Percentiles rank a stretch among this genome's conserved stretches.
Evolutionary conservation across 139 green algal genomes (phyloP).

Genomic region (Coelastrella sp.): DNA sequence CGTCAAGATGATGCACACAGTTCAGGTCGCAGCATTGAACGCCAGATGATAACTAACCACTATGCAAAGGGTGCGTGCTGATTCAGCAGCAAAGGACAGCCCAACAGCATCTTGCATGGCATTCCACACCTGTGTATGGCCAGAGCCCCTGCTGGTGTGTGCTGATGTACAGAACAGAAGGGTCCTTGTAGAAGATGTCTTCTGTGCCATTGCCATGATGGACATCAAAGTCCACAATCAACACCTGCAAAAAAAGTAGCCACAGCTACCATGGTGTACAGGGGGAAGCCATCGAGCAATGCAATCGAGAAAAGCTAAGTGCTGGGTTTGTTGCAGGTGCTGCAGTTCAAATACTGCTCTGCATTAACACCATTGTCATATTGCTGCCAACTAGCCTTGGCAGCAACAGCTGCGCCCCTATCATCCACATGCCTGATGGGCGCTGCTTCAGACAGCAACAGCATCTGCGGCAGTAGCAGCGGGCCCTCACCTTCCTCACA

Average conservation of each 20-base stretch:
- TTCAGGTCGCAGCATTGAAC: too few relatives aligned
- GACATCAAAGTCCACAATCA: slow-evolving; percentile 94
- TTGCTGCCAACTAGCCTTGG: too few relatives aligned
- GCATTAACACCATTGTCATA: too few relatives aligned
- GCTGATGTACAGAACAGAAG: slow-evolving; percentile 85
- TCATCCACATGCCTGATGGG: slow-evolving; percentile 14
- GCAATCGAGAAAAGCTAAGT: too few relatives aligned
- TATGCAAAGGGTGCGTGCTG: neutral
- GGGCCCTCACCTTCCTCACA: slow-evolving; percentile 15
- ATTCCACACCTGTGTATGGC: slow-evolving; percentile 50
- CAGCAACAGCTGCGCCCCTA: too few relatives aligned
- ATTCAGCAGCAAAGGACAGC: neutral
- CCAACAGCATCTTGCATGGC: neutral
- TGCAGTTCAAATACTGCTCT: too few relatives aligned
- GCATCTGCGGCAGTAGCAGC: neutral
- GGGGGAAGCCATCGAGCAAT: too few relatives aligned
- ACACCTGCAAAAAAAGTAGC: slow-evolving; percentile 58
- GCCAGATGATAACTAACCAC: too few relatives aligned
- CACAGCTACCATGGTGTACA: neutral
- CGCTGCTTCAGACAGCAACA: too few relatives aligned
- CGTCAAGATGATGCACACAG: too few relatives aligned
- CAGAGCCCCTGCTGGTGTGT: slow-evolving; percentile 79
- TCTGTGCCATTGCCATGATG: slow-evolving; percentile 89
- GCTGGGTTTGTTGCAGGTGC: too few relatives aligned
- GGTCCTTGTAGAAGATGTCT: slow-evolving; percentile 86